phyloP scores from a whole-genome alignment of 2,329 filamentous ascomycete species.

The Anisogramma anomala region DNA sequence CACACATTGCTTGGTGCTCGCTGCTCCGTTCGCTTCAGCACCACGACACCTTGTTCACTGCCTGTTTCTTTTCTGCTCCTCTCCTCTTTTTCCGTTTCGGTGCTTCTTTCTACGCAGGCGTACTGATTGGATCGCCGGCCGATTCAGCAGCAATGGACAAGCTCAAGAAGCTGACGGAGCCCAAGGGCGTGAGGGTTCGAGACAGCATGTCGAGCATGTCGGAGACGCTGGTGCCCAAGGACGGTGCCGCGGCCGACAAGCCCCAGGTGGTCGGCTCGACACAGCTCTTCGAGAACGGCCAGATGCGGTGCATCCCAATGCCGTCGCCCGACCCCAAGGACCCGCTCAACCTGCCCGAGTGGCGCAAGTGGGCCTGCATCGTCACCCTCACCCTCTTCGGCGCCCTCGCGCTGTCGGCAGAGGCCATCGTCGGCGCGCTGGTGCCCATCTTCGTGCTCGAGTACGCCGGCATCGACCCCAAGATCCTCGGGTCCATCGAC shows the following conservation, averaged over 20 bases:
- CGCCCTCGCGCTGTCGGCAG: conserved; percentile 17
- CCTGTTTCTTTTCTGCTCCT: not conserved
- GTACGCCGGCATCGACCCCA: conserved; percentile 18
- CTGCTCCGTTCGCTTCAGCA: too few species aligned
- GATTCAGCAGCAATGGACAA: not conserved
- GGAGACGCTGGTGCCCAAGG: conserved; percentile 6
- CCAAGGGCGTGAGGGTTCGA: conserved; percentile 1
- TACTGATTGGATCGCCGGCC: not conserved
- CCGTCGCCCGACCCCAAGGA: conserved; percentile 13
- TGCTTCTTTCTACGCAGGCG: not conserved
- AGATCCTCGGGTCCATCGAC: conserved; percentile 15
- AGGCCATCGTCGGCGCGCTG: conserved; percentile 16
- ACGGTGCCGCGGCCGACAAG: not conserved
- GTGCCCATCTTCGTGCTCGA: conserved; percentile 19
- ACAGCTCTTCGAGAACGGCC: conserved; percentile 12
- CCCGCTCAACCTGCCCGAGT: conserved; percentile 17
- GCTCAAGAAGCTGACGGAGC: not conserved
- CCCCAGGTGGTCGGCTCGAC: conserved; percentile 14
- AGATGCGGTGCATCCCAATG: conserved; percentile 16
- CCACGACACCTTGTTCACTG: too few species aligned
- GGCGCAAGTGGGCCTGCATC: conserved; percentile 19
- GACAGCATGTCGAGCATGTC: conserved; percentile 12
- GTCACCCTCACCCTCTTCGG: conserved; percentile 17
- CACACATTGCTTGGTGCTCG: too few species aligned
- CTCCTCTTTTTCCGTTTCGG: not conserved